Conservation (phyloP, 2,329 filamentous ascomycete species). For the Epicoccum nigrum region DNA sequence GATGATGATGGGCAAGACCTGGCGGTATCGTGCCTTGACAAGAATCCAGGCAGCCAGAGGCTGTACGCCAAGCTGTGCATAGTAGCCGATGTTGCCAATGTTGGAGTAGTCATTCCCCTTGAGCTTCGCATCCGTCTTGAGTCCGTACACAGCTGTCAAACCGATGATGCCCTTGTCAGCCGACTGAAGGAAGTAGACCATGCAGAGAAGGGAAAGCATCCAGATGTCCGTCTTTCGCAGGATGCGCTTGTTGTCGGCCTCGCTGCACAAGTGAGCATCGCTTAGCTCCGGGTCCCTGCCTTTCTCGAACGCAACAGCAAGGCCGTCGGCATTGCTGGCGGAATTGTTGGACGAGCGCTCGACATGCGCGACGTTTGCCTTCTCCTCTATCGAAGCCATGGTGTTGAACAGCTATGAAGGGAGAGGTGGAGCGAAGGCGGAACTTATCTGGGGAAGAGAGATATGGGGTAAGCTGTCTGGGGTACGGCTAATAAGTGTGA, state of each 20-base stretch:
- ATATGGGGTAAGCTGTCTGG: constrained; percentile 16
- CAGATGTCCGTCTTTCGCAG: constrained; percentile 30
- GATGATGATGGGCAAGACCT: constrained; percentile 30
- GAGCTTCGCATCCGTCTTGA: constrained; percentile 44
- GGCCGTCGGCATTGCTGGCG: constrained; percentile 1
- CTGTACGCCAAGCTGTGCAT: constrained; percentile 58
- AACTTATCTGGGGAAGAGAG: constrained; percentile 8
- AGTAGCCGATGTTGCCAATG: constrained; percentile 56
- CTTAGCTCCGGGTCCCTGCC: constrained; percentile 22
- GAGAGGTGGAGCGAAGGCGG: background rate
- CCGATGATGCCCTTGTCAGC: constrained; percentile 57
- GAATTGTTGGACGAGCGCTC: constrained; percentile 23
- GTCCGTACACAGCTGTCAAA: constrained; percentile 63
- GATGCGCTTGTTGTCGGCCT: constrained; percentile 30
- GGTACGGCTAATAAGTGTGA: constrained; percentile 16
- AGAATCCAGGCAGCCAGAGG: constrained; percentile 59
- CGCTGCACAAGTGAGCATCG: constrained; percentile 28
- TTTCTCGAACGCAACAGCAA: constrained; percentile 27
- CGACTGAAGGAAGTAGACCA: constrained; percentile 34
- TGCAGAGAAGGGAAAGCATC: constrained; percentile 32
- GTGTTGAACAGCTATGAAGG: background rate
- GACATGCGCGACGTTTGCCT: constrained; percentile 14
- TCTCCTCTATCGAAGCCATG: constrained; percentile 27
- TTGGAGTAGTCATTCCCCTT: constrained; percentile 55
- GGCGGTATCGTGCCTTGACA: constrained; percentile 49